These are phyloP conservation scores for Saccharum officinarum DNA, from an alignment of 176 grass and related monocot genomes.

Conservation along the genomic window DNA sequence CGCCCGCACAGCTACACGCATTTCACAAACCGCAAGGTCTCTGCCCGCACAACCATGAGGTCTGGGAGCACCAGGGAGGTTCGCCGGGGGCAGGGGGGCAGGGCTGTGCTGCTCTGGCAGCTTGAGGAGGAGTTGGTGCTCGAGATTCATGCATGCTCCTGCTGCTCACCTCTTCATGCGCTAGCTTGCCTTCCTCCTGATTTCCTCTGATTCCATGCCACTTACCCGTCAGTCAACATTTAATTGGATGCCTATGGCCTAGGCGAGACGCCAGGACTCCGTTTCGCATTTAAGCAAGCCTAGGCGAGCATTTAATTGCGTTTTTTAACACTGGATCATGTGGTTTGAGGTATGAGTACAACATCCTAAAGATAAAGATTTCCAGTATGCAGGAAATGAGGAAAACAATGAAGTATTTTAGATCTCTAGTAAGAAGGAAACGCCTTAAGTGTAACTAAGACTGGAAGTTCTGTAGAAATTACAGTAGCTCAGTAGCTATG, in stretches of 20 bases:
- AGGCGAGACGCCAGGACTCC: neutral
- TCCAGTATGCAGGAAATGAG: neutral
- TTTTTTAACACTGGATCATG: neutral
- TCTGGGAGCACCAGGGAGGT: neutral
- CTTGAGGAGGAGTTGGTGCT: too few species aligned
- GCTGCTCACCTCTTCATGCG: neutral
- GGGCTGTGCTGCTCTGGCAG: too few species aligned
- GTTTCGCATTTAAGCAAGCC: neutral
- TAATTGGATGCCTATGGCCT: neutral
- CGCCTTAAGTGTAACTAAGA: neutral
- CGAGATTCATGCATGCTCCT: too few species aligned
- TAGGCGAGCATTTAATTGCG: neutral
- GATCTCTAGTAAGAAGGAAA: neutral
- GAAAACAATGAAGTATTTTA: neutral
- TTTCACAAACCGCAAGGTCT: too few species aligned
- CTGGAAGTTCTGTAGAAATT: neutral
- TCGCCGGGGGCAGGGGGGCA: too few species aligned
- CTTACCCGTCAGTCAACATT: neutral
- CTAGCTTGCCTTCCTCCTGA: neutral
- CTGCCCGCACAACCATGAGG: neutral
- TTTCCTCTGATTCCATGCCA: neutral
- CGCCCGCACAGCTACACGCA: too few species aligned
- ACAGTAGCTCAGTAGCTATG: neutral
- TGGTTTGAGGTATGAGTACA: neutral
- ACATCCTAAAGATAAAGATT: constrained; percentile 5